phyloP scores from a whole-genome alignment of 495 filamentous ascomycete species.

The Hypoxylon crocopeplum region DNA sequence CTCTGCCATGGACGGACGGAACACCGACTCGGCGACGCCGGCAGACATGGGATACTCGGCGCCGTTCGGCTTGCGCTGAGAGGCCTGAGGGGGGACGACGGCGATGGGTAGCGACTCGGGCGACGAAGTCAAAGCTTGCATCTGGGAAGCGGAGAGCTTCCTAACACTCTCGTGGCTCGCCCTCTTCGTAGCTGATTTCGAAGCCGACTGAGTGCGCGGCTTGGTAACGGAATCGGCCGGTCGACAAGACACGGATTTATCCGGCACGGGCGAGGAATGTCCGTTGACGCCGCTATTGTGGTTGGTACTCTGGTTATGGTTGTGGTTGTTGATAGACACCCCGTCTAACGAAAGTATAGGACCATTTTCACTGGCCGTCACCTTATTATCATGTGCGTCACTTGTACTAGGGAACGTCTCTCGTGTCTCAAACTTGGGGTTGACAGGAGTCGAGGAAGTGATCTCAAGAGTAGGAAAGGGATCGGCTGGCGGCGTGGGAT shows the following conservation, averaged over 20 bases:
- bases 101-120: constrained; percentile 58
- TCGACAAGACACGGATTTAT: constrained; percentile 6
- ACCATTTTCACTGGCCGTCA: constrained; percentile 1
- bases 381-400: constrained; percentile 6
- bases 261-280: constrained; percentile 9
- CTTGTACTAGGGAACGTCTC: not conserved
- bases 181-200: constrained; percentile 40
- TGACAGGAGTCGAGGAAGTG: constrained; percentile 24
- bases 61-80: constrained; percentile 37
- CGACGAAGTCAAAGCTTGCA: constrained; percentile 60
- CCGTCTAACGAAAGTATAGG: constrained; percentile 2
- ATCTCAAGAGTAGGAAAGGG: constrained; percentile 40
- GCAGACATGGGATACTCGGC: constrained; percentile 47
- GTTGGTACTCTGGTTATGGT: not conserved
- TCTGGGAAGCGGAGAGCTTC: constrained; percentile 63
- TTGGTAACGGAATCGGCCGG: constrained; percentile 15
- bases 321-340: not conserved
- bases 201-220: constrained; percentile 29
- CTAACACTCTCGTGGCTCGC: constrained; percentile 50
- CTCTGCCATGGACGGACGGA: constrained; percentile 41
- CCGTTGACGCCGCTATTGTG: constrained; percentile 7
- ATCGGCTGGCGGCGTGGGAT: constrained; percentile 23
- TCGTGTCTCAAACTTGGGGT: constrained; percentile 10
- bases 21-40: constrained; percentile 41
- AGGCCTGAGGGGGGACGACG: constrained; percentile 32